phyloP scores from a whole-genome alignment of 208 protist species.

The Phytomonas serpens region DNA sequence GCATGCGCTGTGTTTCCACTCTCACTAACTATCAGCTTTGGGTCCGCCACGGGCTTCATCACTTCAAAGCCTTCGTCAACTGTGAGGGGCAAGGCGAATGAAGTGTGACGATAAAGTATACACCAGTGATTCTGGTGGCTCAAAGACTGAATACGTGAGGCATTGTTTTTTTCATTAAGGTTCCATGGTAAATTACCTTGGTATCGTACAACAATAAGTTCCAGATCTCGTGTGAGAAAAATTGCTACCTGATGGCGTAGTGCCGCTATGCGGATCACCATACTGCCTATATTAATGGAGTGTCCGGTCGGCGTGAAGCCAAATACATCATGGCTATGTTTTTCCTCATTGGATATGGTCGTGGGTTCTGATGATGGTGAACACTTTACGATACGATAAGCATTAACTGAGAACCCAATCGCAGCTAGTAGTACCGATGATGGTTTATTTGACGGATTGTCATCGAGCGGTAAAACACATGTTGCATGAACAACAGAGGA shows the following conservation, averaged over 20 bases:
- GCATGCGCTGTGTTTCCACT: neutral
- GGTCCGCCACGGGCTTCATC: neutral
- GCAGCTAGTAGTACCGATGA: neutral
- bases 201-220: conserved; percentile 60
- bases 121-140: neutral
- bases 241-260: conserved; percentile 64
- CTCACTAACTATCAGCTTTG: neutral
- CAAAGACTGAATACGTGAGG: neutral
- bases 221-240: conserved; percentile 44
- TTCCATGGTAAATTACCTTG: conserved; percentile 21
- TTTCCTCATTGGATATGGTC: neutral
- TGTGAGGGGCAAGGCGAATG: neutral
- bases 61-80: neutral
- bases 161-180: neutral
- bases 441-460: neutral
- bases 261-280: conserved; percentile 32
- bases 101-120: neutral
- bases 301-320: conserved; percentile 17
- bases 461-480: conserved; percentile 4
- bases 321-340: neutral
- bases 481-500: neutral
- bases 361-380: neutral
- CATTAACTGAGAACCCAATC: conserved; percentile 1
- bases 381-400: neutral
- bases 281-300: conserved; percentile 38